A percentile compares a stretch with the other conserved stretches of the same genome.
These are phyloP conservation scores for Fusarium vanettenii DNA, from an alignment of 2,329 filamentous ascomycete genomes.

Conservation along the genomic window DNA sequence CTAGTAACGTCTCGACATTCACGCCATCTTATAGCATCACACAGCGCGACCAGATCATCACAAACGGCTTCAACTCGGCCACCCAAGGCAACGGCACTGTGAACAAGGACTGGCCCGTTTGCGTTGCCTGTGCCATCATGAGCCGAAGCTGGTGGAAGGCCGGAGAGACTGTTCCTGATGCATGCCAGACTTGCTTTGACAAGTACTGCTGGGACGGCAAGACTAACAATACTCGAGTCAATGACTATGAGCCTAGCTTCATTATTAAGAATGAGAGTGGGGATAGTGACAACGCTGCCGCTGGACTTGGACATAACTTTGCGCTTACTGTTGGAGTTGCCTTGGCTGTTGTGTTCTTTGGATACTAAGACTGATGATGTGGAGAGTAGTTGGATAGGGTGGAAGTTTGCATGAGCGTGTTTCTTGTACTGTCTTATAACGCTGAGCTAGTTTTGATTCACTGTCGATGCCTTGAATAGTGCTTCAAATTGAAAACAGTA, in stretches of 20 bases:
- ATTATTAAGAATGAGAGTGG: not conserved
- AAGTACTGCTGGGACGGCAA: slow-evolving; percentile 88
- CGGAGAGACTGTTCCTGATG: slow-evolving; percentile 69
- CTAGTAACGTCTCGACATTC: slow-evolving; percentile 81
- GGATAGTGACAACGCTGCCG: not conserved
- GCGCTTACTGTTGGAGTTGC: not conserved
- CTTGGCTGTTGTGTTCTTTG: not conserved
- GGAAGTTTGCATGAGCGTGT: not conserved
- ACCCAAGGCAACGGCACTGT: slow-evolving; percentile 81
- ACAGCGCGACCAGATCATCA: slow-evolving; percentile 79
- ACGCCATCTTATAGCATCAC: slow-evolving; percentile 68
- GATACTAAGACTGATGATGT: not conserved
- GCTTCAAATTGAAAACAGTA: not conserved
- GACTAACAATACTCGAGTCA: slow-evolving; percentile 49
- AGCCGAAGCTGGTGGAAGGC: slow-evolving; percentile 76
- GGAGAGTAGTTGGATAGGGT: not conserved
- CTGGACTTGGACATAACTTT: not conserved
- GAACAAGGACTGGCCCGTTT: slow-evolving; percentile 77
- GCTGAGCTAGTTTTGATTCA: not conserved
- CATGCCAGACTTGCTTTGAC: slow-evolving; percentile 77
- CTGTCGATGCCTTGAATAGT: not conserved
- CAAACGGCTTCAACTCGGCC: slow-evolving; percentile 83
- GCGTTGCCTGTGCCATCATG: slow-evolving; percentile 84
- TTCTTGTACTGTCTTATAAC: not conserved
- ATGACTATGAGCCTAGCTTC: not conserved